Conservation (phyloP, 2,329 filamentous ascomycete genomes). For the Gyromitra esculenta region DNA sequence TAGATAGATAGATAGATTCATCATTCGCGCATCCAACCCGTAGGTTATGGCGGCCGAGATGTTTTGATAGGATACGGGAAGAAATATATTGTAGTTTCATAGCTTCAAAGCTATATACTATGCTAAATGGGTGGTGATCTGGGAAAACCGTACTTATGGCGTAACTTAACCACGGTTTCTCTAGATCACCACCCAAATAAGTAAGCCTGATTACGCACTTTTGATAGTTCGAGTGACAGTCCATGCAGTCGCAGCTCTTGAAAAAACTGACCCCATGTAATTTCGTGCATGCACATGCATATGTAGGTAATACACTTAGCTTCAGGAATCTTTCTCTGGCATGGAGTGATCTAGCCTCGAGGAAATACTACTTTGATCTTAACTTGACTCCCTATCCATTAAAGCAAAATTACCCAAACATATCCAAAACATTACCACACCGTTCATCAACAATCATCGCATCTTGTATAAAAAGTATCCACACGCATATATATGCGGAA, state of each 20-base stretch:
- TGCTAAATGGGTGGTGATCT: no score
- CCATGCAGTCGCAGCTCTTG: not conserved
- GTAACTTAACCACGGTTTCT: no score
- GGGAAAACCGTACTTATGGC: no score
- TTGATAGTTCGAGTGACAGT: not conserved
- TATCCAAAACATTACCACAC: not conserved
- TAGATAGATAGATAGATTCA: no score
- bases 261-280: not conserved
- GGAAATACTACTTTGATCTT: not conserved
- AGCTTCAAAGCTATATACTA: no score
- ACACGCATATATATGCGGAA: not conserved
- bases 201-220: not conserved
- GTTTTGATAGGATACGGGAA: no score
- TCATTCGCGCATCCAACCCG: no score
- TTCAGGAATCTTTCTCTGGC: not conserved
- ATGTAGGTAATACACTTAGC: not conserved
- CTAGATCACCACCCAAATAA: no score
- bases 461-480: not conserved
- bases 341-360: not conserved
- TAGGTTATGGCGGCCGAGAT: no score
- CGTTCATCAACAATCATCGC: not conserved
- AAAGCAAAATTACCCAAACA: not conserved
- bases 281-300: not conserved
- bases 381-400: not conserved
- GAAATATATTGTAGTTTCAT: no score